Conservation (phyloP, 1,284 basidiomycete genomes). For the Agroathelia rolfsii region DNA sequence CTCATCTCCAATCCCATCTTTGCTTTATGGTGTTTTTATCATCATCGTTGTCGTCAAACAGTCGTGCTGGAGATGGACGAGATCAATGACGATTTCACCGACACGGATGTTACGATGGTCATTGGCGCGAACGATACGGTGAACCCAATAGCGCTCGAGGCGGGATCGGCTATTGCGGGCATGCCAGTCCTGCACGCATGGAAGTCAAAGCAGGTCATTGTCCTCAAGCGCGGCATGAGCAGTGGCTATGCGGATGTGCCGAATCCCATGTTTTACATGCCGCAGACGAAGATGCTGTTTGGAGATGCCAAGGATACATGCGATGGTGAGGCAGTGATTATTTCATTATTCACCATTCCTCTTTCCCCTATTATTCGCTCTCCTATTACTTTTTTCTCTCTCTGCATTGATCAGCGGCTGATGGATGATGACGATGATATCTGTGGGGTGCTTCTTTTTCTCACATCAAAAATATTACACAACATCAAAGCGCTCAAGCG, state of each 20-base stretch:
- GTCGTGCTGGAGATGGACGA: constrained; percentile 88
- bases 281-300: constrained; percentile 80
- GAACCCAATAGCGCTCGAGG: constrained; percentile 81
- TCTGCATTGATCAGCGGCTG: too few species aligned
- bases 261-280: constrained; percentile 86
- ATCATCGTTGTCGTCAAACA: constrained; percentile 17
- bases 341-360: too few species aligned
- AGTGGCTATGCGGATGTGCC: constrained; percentile 81
- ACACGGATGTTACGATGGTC: constrained; percentile 77
- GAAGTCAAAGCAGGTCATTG: constrained; percentile 84
- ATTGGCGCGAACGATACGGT: constrained; percentile 88
- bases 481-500: constrained; percentile 40
- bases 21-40: constrained; percentile 1
- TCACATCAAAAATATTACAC: too few species aligned
- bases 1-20: too few species aligned
- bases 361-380: too few species aligned
- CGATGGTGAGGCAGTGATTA: constrained; percentile 71
- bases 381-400: too few species aligned
- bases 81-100: constrained; percentile 81
- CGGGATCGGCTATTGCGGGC: constrained; percentile 76
- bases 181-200: constrained; percentile 85
- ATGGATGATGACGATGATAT: not conserved
- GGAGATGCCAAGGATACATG: constrained; percentile 83
- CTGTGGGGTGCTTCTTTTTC: not conserved
- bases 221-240: constrained; percentile 84